These are phyloP conservation scores for Teratosphaeria destructans DNA, from an alignment of 2,329 filamentous ascomycete genomes.

Conservation along the genomic window DNA sequence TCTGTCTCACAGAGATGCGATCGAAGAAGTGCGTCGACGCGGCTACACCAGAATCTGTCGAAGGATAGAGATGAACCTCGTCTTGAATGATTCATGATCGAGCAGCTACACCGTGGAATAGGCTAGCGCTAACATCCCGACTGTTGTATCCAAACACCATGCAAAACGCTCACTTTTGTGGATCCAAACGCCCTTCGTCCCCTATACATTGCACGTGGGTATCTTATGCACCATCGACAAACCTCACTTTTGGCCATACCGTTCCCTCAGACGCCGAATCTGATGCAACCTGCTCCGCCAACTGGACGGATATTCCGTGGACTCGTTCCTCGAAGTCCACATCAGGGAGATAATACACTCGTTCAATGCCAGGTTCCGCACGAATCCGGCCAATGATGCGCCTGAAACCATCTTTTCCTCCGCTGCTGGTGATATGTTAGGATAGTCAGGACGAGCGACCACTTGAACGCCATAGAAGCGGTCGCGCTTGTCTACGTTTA, in stretches of 20 bases:
- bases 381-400: constrained; percentile 70
- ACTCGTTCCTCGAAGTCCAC: constrained; percentile 57
- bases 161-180: neutral
- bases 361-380: constrained; percentile 81
- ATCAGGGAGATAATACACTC: constrained; percentile 87
- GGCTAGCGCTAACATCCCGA: neutral
- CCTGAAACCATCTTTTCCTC: constrained; percentile 83
- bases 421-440: constrained; percentile 80
- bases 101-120: too few species aligned
- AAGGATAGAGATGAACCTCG: too few species aligned
- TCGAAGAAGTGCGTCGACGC: too few species aligned
- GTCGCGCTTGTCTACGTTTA: constrained; percentile 32
- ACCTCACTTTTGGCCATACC: constrained; percentile 17
- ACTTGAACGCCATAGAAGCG: constrained; percentile 82
- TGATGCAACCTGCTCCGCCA: constrained; percentile 82
- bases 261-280: constrained; percentile 72
- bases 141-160: neutral
- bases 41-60: too few species aligned
- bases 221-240: constrained; percentile 1
- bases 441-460: constrained; percentile 78
- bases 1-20: too few species aligned
- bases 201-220: neutral
- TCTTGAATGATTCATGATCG: too few species aligned
- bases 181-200: neutral
- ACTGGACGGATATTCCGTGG: constrained; percentile 64